Evolutionary conservation across 768 basidiomycete species (phyloP).

Genomic region (Boletus edulis): DNA sequence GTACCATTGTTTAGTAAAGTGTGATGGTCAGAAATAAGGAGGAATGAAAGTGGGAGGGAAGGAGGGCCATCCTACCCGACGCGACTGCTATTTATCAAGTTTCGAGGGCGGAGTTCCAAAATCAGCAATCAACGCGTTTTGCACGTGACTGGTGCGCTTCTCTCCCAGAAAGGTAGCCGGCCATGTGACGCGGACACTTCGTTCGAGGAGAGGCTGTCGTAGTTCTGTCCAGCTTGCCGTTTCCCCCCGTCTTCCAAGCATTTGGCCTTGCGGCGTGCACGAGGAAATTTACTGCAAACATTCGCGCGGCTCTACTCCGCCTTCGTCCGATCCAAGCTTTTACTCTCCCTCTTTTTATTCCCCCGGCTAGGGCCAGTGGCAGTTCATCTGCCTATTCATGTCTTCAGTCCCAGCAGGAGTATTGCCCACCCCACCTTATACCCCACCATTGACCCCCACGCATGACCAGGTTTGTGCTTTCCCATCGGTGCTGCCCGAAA

Average conservation of each 20-base stretch:
- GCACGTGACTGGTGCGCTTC: conserved; percentile 34
- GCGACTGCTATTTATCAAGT: conserved; percentile 32
- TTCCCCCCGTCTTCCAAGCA: conserved; percentile 5
- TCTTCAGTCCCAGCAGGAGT: conserved; percentile 32
- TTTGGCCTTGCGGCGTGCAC: conserved; percentile 32
- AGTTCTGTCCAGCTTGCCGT: conserved; percentile 6
- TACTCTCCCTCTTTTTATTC: neutral
- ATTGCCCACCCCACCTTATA: conserved; percentile 31
- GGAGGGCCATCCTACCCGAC: conserved; percentile 7
- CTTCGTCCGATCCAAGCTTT: conserved; percentile 15
- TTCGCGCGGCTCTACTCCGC: conserved; percentile 17
- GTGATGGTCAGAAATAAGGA: conserved; percentile 6
- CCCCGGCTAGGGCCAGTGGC: conserved; percentile 12
- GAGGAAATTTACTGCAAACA: conserved; percentile 24
- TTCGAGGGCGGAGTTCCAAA: conserved; percentile 32
- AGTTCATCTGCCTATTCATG: conserved; percentile 34
- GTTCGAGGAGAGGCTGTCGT: conserved; percentile 8
- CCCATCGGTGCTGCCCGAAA: conserved; percentile 14
- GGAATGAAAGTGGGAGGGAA: conserved; percentile 19
- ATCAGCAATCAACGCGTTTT: conserved; percentile 31
- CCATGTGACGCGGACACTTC: conserved; percentile 17
- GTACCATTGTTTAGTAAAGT: conserved; percentile 32
- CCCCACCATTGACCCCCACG: conserved; percentile 55
- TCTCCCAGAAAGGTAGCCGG: conserved; percentile 18
- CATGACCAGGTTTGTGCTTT: conserved; percentile 62